Percentiles rank a stretch among this genome's conserved stretches.
Evolutionary conservation across 805 yeast species (phyloP).

Genomic region (Saccharomycopsis synnaedendra): DNA sequence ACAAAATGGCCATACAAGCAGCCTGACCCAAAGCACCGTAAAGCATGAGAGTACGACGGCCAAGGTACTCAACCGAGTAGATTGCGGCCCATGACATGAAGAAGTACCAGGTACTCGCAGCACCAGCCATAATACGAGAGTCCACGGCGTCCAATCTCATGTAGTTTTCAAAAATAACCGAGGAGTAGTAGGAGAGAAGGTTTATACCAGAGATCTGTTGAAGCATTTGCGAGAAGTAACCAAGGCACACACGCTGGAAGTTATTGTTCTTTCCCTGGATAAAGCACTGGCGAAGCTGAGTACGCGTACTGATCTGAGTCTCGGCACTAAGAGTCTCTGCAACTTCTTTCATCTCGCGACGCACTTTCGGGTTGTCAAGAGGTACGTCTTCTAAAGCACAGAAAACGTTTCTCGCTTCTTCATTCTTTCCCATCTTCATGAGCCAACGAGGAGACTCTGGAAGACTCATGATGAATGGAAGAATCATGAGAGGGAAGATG

Average conservation of each 20-base stretch:
- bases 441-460: slow-evolving; percentile 54
- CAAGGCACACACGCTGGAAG: slow-evolving; percentile 46
- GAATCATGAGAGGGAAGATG: slow-evolving; percentile 28
- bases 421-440: slow-evolving; percentile 22
- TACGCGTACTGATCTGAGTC: background rate
- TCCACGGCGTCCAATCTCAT: slow-evolving; percentile 39
- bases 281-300: slow-evolving; percentile 10
- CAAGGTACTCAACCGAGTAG: slow-evolving; percentile 47
- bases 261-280: slow-evolving; percentile 48
- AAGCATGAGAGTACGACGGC: slow-evolving; percentile 54
- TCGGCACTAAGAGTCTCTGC: background rate
- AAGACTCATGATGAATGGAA: slow-evolving; percentile 17
- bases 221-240: slow-evolving; percentile 55
- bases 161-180: slow-evolving; percentile 41
- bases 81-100: slow-evolving; percentile 44
- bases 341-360: slow-evolving; percentile 8
- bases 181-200: slow-evolving; percentile 54
- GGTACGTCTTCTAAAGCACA: slow-evolving; percentile 12
- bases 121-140: slow-evolving; percentile 54
- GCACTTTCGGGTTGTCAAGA: background rate
- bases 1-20: slow-evolving; percentile 28
- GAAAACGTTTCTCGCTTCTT: slow-evolving; percentile 11
- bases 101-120: slow-evolving; percentile 50
- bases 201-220: slow-evolving; percentile 65
- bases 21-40: slow-evolving; percentile 42